Conservation (phyloP, 352 stramenopile species). For the Pythium plurisporium region DNA sequence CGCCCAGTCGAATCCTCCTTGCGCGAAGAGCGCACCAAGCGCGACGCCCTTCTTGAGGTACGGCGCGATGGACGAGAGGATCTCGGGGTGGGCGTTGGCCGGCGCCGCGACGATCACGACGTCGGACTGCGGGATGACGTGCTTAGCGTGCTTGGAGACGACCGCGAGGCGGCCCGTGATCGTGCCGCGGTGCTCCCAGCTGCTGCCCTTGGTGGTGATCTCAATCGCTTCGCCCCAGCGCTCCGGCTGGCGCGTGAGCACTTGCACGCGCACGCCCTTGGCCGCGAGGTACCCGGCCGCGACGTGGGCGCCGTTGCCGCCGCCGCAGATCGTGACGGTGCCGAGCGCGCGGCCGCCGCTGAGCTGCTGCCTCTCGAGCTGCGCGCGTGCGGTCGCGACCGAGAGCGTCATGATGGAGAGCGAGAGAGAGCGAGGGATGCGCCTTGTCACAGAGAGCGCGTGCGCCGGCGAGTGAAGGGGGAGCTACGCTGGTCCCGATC, state of each 20-base stretch:
- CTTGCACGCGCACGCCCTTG: conserved; percentile 78
- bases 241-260: conserved; percentile 79
- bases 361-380: conserved; percentile 52
- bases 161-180: conserved; percentile 67
- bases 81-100: conserved; percentile 82
- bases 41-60: conserved; percentile 84
- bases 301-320: conserved; percentile 90
- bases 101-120: conserved; percentile 89
- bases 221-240: conserved; percentile 76
- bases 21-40: conserved; percentile 86
- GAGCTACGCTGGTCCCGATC: too few relatives aligned
- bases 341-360: conserved; percentile 29
- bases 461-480: too few relatives aligned
- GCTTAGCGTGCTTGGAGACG: conserved; percentile 78
- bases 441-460: conserved; percentile 12
- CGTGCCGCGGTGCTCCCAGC: conserved; percentile 76
- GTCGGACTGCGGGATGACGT: conserved; percentile 84
- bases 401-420: conserved; percentile 62
- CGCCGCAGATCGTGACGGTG: conserved; percentile 88
- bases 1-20: conserved; percentile 92
- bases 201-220: conserved; percentile 79
- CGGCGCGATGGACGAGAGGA: conserved; percentile 69
- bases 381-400: conserved; percentile 59
- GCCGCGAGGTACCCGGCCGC: conserved; percentile 84
- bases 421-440: background rate